Percentiles rank a stretch among this genome's conserved stretches.
phyloP scores from a whole-genome alignment of 2,329 filamentous ascomycete genomes.

The Eutypa lata region DNA sequence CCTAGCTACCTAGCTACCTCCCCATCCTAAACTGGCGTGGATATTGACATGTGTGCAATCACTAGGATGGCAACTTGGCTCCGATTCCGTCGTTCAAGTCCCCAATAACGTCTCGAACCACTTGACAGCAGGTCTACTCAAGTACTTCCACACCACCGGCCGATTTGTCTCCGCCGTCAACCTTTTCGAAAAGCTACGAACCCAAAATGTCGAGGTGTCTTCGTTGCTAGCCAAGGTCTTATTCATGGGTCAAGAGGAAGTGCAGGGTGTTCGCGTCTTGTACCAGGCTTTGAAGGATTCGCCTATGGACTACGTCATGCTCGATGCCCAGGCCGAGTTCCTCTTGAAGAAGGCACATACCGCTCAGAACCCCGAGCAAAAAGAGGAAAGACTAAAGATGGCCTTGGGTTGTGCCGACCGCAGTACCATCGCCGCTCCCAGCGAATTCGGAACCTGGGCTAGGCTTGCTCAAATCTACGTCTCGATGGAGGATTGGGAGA shows the following conservation, averaged over 20 bases:
- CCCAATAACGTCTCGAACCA: conserved; percentile 97
- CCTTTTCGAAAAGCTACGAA: conserved; percentile 91
- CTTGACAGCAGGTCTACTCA: conserved; percentile 85
- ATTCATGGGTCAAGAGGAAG: conserved; percentile 93
- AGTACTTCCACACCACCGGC: conserved; percentile 93
- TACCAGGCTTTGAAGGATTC: conserved; percentile 86
- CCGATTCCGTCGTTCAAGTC: conserved; percentile 94
- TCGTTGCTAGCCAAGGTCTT: conserved; percentile 88
- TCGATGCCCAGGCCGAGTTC: conserved; percentile 92
- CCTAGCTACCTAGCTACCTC: too few relatives aligned
- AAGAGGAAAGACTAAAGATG: conserved; percentile 71
- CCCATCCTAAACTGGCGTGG: too few relatives aligned
- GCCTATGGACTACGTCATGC: conserved; percentile 96
- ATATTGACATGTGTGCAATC: background rate
- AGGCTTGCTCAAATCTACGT: conserved; percentile 91
- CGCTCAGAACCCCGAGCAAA: conserved; percentile 51
- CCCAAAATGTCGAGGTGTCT: conserved; percentile 88
- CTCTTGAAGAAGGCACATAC: conserved; percentile 75
- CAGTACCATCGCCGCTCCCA: conserved; percentile 90
- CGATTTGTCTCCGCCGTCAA: conserved; percentile 95
- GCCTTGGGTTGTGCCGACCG: conserved; percentile 91
- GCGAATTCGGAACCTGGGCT: conserved; percentile 97
- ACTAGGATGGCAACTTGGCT: conserved; percentile 88
- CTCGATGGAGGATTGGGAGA: conserved; percentile 91
- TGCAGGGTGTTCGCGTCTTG: conserved; percentile 85